Percentiles rank a stretch among this genome's conserved stretches.
Evolutionary conservation across 805 yeast genomes (phyloP).

Genomic region (Wickerhamiella occidentalis): DNA sequence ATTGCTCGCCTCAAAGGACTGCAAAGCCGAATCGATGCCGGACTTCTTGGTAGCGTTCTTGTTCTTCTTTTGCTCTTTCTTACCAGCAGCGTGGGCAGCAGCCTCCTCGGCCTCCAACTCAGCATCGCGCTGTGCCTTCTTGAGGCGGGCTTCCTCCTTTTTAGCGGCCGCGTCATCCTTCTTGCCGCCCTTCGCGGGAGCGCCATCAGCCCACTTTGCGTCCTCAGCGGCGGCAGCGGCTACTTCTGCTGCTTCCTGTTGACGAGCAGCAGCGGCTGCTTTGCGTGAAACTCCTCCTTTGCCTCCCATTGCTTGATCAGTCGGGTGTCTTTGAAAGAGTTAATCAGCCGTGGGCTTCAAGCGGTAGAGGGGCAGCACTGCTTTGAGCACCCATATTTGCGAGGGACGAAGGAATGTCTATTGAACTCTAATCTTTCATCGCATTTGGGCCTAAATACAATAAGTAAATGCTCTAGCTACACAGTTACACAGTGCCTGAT

Average conservation of each 20-base stretch:
- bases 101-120: conserved; percentile 50
- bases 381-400: too few species aligned
- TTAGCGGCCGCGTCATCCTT: conserved; percentile 54
- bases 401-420: too few species aligned
- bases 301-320: conserved; percentile 11
- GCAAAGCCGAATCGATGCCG: conserved; percentile 42
- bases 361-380: neutral
- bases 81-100: conserved; percentile 39
- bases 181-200: conserved; percentile 55
- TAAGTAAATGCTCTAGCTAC: too few species aligned
- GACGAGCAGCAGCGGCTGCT: conserved; percentile 51
- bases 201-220: conserved; percentile 56
- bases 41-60: conserved; percentile 58
- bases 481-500: too few species aligned
- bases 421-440: too few species aligned
- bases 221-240: conserved; percentile 43
- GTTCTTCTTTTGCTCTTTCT: conserved; percentile 42
- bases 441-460: too few species aligned
- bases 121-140: conserved; percentile 73
- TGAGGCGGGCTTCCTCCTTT: conserved; percentile 61
- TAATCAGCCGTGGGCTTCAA: neutral
- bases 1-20: conserved; percentile 60
- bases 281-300: conserved; percentile 43
- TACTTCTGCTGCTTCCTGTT: conserved; percentile 40
- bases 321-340: neutral